These are phyloP conservation scores for Kwoniella sp. DNA, from an alignment of 768 basidiomycete species.

Conservation along the genomic window DNA sequence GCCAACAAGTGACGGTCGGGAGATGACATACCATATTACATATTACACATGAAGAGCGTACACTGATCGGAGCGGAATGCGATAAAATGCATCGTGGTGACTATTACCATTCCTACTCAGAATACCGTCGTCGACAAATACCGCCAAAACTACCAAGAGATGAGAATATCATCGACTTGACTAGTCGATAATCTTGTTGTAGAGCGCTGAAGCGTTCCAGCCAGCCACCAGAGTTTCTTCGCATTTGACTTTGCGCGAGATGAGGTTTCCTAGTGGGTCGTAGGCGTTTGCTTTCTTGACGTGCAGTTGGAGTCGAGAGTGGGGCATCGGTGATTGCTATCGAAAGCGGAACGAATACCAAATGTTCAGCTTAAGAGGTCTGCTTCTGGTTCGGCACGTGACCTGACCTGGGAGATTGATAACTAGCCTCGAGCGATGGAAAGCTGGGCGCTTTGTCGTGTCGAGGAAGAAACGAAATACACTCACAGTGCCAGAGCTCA, in stretches of 20 bases:
- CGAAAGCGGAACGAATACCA: not conserved
- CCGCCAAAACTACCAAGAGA: too few species aligned
- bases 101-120: too few species aligned
- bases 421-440: not conserved
- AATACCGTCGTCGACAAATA: not conserved
- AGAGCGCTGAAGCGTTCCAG: constrained; percentile 56
- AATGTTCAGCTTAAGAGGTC: constrained; percentile 3
- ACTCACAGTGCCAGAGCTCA: constrained; percentile 51
- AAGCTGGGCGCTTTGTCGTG: not conserved
- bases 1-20: too few species aligned
- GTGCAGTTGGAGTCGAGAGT: constrained; percentile 56
- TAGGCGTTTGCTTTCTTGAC: constrained; percentile 45
- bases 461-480: not conserved
- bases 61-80: too few species aligned
- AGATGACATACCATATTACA: too few species aligned
- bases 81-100: too few species aligned
- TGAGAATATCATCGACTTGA: too few species aligned
- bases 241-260: constrained; percentile 50
- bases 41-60: too few species aligned
- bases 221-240: constrained; percentile 57
- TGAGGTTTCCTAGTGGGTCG: constrained; percentile 49
- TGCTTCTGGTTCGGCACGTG: not conserved
- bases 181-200: constrained; percentile 56
- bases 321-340: constrained; percentile 56
- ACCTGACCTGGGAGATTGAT: too few species aligned